Evolutionary conservation across 441 rosid species (phyloP).

Genomic region (Syzygium syzygioides): DNA sequence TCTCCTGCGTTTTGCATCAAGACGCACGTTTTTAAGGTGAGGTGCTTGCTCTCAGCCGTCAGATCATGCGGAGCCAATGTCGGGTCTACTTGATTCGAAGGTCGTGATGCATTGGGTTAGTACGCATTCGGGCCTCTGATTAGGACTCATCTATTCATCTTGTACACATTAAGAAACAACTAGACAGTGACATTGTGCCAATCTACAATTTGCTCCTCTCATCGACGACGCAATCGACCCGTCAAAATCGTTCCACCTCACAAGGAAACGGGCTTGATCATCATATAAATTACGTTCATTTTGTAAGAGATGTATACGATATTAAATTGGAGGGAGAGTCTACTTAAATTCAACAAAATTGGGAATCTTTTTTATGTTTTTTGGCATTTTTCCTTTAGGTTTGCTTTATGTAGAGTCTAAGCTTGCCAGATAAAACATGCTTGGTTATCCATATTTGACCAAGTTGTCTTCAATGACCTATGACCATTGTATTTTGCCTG

Average conservation of each 20-base stretch:
- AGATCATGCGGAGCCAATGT: neutral
- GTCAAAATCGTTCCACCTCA: neutral
- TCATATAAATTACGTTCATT: neutral
- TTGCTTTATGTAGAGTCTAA: neutral
- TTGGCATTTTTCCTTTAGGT: neutral
- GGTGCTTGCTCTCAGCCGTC: neutral
- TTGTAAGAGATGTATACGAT: neutral
- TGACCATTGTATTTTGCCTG: neutral
- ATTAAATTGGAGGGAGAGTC: neutral
- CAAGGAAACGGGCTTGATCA: neutral
- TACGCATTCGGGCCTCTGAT: neutral
- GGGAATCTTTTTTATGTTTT: neutral
- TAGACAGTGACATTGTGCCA: neutral
- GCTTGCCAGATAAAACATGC: neutral
- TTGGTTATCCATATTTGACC: neutral
- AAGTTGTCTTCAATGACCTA: neutral
- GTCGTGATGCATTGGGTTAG: neutral
- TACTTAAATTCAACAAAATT: neutral
- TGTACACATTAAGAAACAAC: neutral
- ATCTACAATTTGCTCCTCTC: neutral
- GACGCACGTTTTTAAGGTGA: neutral
- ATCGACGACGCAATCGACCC: neutral
- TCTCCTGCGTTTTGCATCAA: constrained; percentile 31
- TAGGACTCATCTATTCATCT: neutral
- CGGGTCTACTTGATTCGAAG: neutral